Evolutionary conservation across 176 grass and related monocot species (phyloP), one percentile per base, ranked within the genome.

Genomic region (Thinopyrum elongatum): DNA sequence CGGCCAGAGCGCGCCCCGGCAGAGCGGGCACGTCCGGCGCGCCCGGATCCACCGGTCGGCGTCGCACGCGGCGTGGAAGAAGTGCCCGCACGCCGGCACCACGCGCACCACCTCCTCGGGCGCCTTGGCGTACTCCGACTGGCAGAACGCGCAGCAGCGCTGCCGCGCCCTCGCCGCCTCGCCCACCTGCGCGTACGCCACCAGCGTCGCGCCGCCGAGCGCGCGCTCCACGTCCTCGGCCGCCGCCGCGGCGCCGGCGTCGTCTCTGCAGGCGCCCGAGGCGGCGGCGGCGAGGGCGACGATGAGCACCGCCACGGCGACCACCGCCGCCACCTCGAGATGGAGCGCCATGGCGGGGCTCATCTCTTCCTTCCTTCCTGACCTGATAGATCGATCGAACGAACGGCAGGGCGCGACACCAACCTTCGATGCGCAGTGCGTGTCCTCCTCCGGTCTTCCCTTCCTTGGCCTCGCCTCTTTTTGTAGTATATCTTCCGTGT

Each of bases 31-130:
- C 3, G 66, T 83, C 53, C 69, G 51, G 16, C 35, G 33, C 35
- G 41, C 15, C 15, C 84, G 81, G 73, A 93, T 46, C 88, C 91
- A 93, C 10, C 21, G 3, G 65, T 92, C 90, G 25, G 74, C 38
- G 65, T 35, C 77, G 65, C 87, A 92, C 13, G 5, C 46, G 3
- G 25, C 47, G 59, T 93, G 87, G 79, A 80, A 90, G 78, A 92
- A 79, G 38, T 92, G 84, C 7, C 91, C 60, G 65, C 91, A 92
- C 61, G 61, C 86, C 39, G 66, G 84, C 83, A 92, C 65, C 72
- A 81, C 62, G 35, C 87, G 84, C 78, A 90, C 58, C 17, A 82
- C 42, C 86, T 80, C 68, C 10, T 16, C 46, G 14, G 21, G 25
- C 11, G 69, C 31, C 33, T 14, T 2, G 58, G 60, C 58, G 72